Evolutionary conservation across 345 rosid species (phyloP), one percentile per base, ranked within the genome.

Genomic region (Dipteronia sinensis): DNA sequence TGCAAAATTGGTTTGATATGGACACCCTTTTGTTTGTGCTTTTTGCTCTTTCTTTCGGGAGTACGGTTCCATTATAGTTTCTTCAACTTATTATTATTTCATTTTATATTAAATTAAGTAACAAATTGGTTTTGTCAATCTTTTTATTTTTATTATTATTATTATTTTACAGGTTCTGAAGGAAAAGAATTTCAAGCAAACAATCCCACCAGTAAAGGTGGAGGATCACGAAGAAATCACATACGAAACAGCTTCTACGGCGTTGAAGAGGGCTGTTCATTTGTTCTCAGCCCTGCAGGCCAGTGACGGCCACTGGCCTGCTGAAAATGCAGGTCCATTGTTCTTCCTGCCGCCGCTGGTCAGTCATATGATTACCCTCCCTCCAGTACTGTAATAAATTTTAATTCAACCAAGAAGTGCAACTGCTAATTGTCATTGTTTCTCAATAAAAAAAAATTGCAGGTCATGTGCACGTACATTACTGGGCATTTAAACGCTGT

Each of bases 231-330:
- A 78, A 53, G 81, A 81, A 29, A 79, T 84, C 22, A 84, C 82
- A 19, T 62, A 72, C 20, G 86, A 84, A 51, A 76, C 17, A n/a
- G 84, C 82, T 0, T 46, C 80, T 3, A 15, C 80, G 6, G 34
- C 86, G 0, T 62, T 84, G 73, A 72, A 29, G 67, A 81, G 84
- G 71, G 84, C 82, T 7, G 86, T 73, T 19, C 73, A 46, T 55
- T 84, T 81, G 78, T 84, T 78, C 76, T 81, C 84, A 1, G 86
- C 86, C 64, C 74, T 84, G 80, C 86, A 84, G 44, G 78, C 86
- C n/a, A 68, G 65, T 2, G 84, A 84, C 6, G 87, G 87, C 6
- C 87, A 84, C 38, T 84, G 87, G 87, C 84, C 87, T 9, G 87
- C 87, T 6, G 87, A 84, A 77, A 81, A 78, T 40, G 82, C 87